Base-by-base conservation (phyloP, 352 stramenopile species). In the Phytophthora syringae region DNA sequence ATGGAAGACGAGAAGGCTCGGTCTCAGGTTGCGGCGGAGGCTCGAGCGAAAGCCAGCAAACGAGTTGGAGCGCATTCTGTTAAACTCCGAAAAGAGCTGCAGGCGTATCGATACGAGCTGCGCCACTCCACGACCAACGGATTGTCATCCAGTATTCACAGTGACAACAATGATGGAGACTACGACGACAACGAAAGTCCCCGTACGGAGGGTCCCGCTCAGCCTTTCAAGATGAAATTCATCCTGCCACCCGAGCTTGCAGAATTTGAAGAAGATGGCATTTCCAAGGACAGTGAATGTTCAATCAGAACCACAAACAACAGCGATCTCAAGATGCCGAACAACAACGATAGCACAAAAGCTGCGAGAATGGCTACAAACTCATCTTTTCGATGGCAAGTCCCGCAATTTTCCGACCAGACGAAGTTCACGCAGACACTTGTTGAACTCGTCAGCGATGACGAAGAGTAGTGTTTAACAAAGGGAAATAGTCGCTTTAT, bases 251-350 rank as follows among this genome's bases (percentile, higher is more conserved):
- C 27, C 9, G 27, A 32, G 9, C 27, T 89, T 2, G 77, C 79
- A 16, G 82, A 84, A 45, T 89, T 89, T 21, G 79, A 89, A 63
- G 82, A 90, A 53, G 79, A 86, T 10, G 82, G 79, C 3, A 51
- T 90, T 18, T 64, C 47, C 15, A 54, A 32, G 18, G 54, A 61
- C 39, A 48, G 36, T 10, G 51, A 70, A 13, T n/a, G 44, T 15
- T 32, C 9, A 5, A 32, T 9, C 27, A 32, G 27, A 32, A 32
- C 55, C 20, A 44, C n/a, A 6, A 24, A 21, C n/a, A 12, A 18
- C 15, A 40, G 34, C 18, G 37, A 22, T n/a, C n/a, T n/a, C n/a
- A n/a, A n/a, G n/a, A n/a, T n/a, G n/a, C n/a, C n/a, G 1, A 27
- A 42, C 16, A 55, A 27, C 20, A 32, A 32, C 1, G 37, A 44